phyloP scores from a whole-genome alignment of 345 rosid genomes.

The Excoecaria agallocha region DNA sequence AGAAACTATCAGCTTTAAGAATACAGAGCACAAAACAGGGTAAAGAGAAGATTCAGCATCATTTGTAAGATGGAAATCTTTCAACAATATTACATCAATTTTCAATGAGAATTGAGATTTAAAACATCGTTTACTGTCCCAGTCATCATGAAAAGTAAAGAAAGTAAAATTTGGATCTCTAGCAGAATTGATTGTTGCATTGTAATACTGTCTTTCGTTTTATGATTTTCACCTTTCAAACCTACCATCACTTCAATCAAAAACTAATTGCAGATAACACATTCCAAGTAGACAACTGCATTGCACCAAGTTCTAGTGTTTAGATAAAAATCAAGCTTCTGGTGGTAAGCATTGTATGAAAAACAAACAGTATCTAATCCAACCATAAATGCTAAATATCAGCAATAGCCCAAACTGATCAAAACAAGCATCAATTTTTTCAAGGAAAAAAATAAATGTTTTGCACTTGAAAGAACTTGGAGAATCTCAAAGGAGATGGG shows the following conservation, averaged over 20 bases:
- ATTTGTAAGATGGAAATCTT: background rate
- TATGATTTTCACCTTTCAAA: background rate
- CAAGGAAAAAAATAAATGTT: background rate
- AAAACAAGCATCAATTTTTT: background rate
- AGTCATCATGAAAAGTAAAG: background rate
- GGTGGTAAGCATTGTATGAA: background rate
- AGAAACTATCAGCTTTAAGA: background rate
- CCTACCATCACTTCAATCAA: background rate
- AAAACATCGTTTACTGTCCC: background rate
- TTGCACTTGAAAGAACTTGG: constrained; percentile 67
- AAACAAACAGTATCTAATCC: background rate
- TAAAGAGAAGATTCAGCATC: background rate
- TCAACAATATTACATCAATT: background rate
- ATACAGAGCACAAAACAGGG: background rate
- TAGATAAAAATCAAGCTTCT: background rate
- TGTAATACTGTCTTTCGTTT: background rate
- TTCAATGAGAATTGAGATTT: background rate
- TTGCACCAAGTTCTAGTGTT: background rate
- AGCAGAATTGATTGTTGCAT: background rate
- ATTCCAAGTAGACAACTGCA: background rate
- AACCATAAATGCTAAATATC: background rate
- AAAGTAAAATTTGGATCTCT: background rate
- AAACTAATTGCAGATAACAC: background rate
- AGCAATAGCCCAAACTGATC: background rate
- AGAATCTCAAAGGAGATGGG: constrained; percentile 71